Evolutionary conservation across 163 green algal species (phyloP), one percentile per base, ranked within the genome.

Genomic region (Smithsoniella earleae): DNA sequence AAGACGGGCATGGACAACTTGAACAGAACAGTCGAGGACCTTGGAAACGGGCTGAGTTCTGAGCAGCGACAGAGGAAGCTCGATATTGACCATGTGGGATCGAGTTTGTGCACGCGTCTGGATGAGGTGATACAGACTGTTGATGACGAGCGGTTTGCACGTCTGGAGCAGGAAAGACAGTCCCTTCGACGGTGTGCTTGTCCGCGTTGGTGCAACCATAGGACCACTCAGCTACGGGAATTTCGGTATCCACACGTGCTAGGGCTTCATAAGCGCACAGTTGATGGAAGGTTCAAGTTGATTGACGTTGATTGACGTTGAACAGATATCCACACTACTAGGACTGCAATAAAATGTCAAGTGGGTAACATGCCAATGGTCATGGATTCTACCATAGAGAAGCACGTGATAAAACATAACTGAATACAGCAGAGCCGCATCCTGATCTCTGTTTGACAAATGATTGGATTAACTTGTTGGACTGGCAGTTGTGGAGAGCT

Each of bases 91-190:
- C 58, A 69, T 69, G 58, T 69, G 10, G 58, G 58, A 5, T 43
- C 58, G 16, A 69, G 58, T 34, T 13, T 69, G 16, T 69, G 58
- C 2, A 33, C 58, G 6, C 58, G 58, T 3, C 34, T 69, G 58
- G 58, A 69, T 40, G 58, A 69, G 58, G 58, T 69, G 10, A 33
- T 69, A 5, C 58, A 69, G 58, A 69, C 58, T 43, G 58, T 69
- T 37, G 58, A 69, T 34, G 58, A 69, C 28, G 58, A 69, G 25
- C 20, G 58, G 8, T 69, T 69, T 69, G 31, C 58, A 43, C 58
- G 58, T 1, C 25, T 69, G 58, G 58, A 69, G 20, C 58, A 69
- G 25, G 58, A 69, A 36, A 30, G 58, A 6, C 58, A 69, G 25
- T 69, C 58, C 16, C 58, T 69, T 30, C 31, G 34, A 16, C 58